Evolutionary conservation across 495 filamentous ascomycete species (phyloP), one percentile per base, ranked within the genome.

Genomic region (Glutinoglossum americanum): DNA sequence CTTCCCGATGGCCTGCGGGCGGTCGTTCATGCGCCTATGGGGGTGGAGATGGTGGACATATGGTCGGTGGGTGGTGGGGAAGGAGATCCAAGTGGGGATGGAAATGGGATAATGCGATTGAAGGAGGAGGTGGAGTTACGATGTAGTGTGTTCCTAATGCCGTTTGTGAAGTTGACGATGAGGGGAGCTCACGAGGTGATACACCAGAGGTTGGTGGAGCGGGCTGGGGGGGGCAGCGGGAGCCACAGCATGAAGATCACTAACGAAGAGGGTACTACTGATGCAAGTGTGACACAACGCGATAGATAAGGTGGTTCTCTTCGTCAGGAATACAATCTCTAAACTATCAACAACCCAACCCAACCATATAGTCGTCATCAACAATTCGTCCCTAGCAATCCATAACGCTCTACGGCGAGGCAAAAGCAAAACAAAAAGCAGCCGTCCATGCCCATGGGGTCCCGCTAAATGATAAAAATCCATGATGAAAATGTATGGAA

Each of bases 91-190:
- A n/a, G 41, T 1, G 41, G 41, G 26, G 28, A 47, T 23, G 44
- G 44, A 3, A 47, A 47, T 23, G 15, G 15, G 21, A 13, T 17
- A 3, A 13, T 28, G 11, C 1, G 28, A 25, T 2, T 28, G 28
- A 30, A 25, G 11, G 63, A 63, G 59, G 59, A 63, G n/a, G 61
- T 63, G 13, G 60, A 60, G 35, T 61, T 64, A 33, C 45, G 57
- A 51, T 63, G 61, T 23, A 54, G 35, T 4, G 59, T 58, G 63
- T 60, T 53, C 32, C 44, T 64, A 45, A 63, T 64, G 63, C 61
- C 63, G 44, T 60, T 64, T 49, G 61, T 64, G 35, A 30, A 49
- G 51, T 27, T 30, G 30, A 51, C 37, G 15, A 61, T 63, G 61
- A 59, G 61, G 55, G 33, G 19, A 3, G 59, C 56, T 33, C 63